Conservation (phyloP, 2,329 filamentous ascomycete genomes). For the Xylaria sp. region DNA sequence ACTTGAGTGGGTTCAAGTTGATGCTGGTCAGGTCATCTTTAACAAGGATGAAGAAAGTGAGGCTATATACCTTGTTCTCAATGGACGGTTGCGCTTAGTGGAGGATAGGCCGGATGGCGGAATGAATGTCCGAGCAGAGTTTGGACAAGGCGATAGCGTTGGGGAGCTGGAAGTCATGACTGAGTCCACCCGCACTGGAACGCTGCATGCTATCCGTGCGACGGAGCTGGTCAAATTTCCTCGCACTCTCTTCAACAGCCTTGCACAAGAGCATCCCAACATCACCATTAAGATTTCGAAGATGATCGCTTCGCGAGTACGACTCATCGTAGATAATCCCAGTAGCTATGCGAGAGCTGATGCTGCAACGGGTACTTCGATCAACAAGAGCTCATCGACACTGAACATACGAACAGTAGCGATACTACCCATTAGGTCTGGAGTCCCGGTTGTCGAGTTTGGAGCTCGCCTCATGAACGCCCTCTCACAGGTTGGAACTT, state of each 20-base stretch:
- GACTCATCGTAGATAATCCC: slow-evolving; percentile 85
- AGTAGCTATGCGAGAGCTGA: slow-evolving; percentile 74
- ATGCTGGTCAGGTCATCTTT: slow-evolving; percentile 93
- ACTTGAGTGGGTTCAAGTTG: slow-evolving; percentile 97
- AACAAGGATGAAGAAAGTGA: slow-evolving; percentile 96
- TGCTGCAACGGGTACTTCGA: slow-evolving; percentile 65
- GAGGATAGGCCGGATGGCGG: slow-evolving; percentile 83
- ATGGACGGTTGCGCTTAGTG: slow-evolving; percentile 87
- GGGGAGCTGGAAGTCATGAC: slow-evolving; percentile 97
- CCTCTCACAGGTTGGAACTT: slow-evolving; percentile 86
- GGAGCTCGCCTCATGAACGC: slow-evolving; percentile 89
- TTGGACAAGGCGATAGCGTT: slow-evolving; percentile 96
- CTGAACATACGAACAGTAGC: slow-evolving; percentile 94
- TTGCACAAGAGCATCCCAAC: slow-evolving; percentile 95
- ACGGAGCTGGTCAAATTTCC: slow-evolving; percentile 97
- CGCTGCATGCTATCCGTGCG: slow-evolving; percentile 93
- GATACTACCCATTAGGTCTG: slow-evolving; percentile 87
- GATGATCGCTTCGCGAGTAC: slow-evolving; percentile 96
- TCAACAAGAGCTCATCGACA: slow-evolving; percentile 81
- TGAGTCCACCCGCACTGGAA: slow-evolving; percentile 89
- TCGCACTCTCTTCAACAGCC: slow-evolving; percentile 94
- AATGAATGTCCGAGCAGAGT: slow-evolving; percentile 89
- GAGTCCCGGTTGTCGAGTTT: slow-evolving; percentile 95
- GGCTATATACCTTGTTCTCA: slow-evolving; percentile 97
- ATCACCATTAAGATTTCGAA: slow-evolving; percentile 99